Conservation (phyloP, 257 asterid genomes). For the Jacaranda mimosifolia region DNA sequence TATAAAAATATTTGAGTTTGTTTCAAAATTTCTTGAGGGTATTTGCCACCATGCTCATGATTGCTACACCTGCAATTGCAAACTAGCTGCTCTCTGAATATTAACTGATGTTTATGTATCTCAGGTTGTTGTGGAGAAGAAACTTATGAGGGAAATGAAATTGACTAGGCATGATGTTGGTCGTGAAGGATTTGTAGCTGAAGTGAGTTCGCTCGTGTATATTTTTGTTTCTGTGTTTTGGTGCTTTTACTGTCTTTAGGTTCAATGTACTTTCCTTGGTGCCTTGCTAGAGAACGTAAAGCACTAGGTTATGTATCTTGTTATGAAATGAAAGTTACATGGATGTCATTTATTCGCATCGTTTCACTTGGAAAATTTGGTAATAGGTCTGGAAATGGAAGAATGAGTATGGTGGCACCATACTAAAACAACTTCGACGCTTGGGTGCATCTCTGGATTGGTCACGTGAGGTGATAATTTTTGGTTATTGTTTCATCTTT, state of each 20-base stretch:
- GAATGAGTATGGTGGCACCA: conserved; percentile 87
- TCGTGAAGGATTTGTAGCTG: conserved; percentile 72
- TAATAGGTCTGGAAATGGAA: conserved; percentile 96
- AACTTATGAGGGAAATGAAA: conserved; percentile 76
- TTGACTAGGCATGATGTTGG: conserved; percentile 86
- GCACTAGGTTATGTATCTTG: not conserved
- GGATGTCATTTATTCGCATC: conserved; percentile 25
- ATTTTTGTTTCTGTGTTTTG: conserved; percentile 14
- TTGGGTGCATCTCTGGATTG: conserved; percentile 89
- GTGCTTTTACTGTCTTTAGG: conserved; percentile 6
- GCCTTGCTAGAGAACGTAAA: not conserved
- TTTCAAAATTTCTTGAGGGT: not conserved
- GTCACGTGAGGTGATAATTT: conserved; percentile 88
- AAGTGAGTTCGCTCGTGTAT: conserved; percentile 58
- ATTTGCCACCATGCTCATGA: conserved; percentile 4
- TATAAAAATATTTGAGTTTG: not conserved
- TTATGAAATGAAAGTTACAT: not conserved
- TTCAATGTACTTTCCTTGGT: not conserved
- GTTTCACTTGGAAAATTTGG: conserved; percentile 28
- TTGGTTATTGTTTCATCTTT: conserved; percentile 22
- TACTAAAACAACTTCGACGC: conserved; percentile 82
- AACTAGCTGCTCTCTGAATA: conserved; percentile 10
- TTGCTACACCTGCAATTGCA: conserved; percentile 14
- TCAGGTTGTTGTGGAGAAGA: conserved; percentile 95
- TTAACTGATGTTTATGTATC: conserved; percentile 33